Percentiles rank a stretch among this genome's conserved stretches.
Conservation (phyloP, 345 rosid genomes). For the Pistacia vera region DNA sequence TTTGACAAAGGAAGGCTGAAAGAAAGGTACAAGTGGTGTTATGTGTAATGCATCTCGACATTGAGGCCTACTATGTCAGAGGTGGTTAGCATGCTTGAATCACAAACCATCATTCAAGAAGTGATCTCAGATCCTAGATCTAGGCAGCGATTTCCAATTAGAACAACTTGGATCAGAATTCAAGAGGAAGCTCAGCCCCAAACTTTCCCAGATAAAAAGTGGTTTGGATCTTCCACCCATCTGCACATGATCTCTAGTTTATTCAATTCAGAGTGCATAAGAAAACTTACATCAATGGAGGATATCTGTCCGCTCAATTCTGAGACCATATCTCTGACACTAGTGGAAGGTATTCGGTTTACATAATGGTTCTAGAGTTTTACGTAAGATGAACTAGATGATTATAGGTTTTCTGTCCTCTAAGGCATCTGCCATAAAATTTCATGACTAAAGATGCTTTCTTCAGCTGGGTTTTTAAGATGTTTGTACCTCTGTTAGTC, state of each 20-base stretch:
- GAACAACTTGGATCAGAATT: constrained; percentile 4
- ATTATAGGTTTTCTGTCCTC: constrained; percentile 15
- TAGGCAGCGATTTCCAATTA: constrained; percentile 29
- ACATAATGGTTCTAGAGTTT: no score
- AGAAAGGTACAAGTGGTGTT: no score
- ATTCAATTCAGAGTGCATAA: not conserved
- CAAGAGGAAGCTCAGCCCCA: not conserved
- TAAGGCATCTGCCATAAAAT: no score
- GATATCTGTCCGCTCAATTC: not conserved
- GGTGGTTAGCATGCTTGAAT: constrained; percentile 35
- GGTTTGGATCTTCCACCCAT: not conserved
- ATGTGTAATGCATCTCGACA: constrained; percentile 16
- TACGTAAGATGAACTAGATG: not conserved
- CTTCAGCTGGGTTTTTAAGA: no score
- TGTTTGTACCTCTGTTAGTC: no score
- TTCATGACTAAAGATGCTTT: no score
- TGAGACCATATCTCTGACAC: not conserved
- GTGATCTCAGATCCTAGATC: constrained; percentile 26
- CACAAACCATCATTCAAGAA: constrained; percentile 30
- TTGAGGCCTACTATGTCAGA: constrained; percentile 36
- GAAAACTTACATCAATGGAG: not conserved
- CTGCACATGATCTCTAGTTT: not conserved
- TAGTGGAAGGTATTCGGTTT: not conserved
- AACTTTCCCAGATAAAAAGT: not conserved
- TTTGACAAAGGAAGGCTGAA: not conserved